Base-by-base conservation (phyloP, 306 rosid species). In the Castanea crenata region DNA sequence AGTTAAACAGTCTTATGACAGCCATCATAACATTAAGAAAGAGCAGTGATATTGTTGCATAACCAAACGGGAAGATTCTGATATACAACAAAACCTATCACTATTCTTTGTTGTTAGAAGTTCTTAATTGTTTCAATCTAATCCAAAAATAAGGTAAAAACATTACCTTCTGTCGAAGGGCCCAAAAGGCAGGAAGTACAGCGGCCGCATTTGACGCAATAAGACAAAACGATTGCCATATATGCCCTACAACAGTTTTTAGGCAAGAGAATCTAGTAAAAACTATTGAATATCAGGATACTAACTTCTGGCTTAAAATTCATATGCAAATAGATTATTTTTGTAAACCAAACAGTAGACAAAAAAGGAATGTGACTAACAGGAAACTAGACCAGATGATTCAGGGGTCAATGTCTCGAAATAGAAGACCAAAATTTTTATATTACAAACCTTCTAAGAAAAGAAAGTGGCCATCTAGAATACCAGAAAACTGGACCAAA, bases 201-300 rank as follows among this genome's bases (percentile, higher is more conserved):
- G 97, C 97, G 4, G 97, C 98, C 55, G 88, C 94, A 82, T 95
- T 95, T 59, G 99, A 95, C 15, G 85, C 93, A 21, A 95, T 89
- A 61, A 95, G 98, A 86, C 86, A 84, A 73, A 95, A 74, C 13
- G 99, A 87, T 81, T 93, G 99, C 89, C 88, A 69, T 64, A 90
- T 70, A 74, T 93, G 99, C 83, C 90, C 99, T 94, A 41, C 81
- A 75, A 49, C 51, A 67, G 41, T 6, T 85, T 75, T 74, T 80
- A 81, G 29, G 69, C 64, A 62, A 77, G 70, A 58, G 27, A 35
- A 71, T 41, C 65, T 46, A 23, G 20, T 51, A 58, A 78, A 49
- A 62, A 63, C 35, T n/a, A 19, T 14, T 54, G 21, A 70, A 5
- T 55, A 76, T 51, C 74, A 34, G 23, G 63, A 62, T 61, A 59